Evolutionary conservation across 2,329 filamentous ascomycete genomes (phyloP).

Genomic region (Zasmidium angulare): DNA sequence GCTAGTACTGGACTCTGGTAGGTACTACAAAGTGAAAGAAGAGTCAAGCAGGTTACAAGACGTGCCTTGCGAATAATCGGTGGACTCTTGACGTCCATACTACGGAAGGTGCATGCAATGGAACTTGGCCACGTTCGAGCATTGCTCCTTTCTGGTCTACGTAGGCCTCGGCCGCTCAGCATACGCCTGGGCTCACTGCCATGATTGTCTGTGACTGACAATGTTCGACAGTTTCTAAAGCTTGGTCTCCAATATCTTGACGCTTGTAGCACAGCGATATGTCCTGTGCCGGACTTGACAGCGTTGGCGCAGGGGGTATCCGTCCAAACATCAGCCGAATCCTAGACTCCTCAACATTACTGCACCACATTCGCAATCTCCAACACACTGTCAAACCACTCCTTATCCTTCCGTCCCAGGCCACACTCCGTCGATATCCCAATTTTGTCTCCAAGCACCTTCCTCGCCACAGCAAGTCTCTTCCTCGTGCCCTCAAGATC

Average conservation of each 20-base stretch:
- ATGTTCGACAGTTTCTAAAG: not conserved
- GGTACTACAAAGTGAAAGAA: not conserved
- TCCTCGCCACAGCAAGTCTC: conserved; percentile 39
- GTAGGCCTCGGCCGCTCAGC: not conserved
- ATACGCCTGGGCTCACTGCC: not conserved
- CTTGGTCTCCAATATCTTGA: not conserved
- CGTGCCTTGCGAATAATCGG: not conserved
- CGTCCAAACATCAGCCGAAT: too few relatives aligned
- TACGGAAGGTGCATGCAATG: not conserved
- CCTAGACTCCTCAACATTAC: too few relatives aligned
- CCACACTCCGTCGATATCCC: conserved; percentile 47
- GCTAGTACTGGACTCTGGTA: not conserved
- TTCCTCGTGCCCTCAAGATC: conserved; percentile 41
- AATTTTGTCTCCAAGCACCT: conserved; percentile 33
- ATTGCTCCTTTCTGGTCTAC: not conserved
- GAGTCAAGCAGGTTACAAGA: not conserved
- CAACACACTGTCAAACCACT: conserved; percentile 31
- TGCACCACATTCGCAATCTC: conserved; percentile 21
- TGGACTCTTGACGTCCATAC: not conserved
- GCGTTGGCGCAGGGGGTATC: not conserved
- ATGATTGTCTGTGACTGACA: not conserved
- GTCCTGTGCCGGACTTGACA: not conserved
- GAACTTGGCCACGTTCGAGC: not conserved
- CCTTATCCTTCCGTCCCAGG: conserved; percentile 36
- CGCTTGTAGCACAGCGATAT: not conserved